Percentiles rank a stretch among this genome's conserved stretches.
Evolutionary conservation across 2,329 filamentous ascomycete genomes (phyloP).

Genomic region (Neofusicoccum ribis): DNA sequence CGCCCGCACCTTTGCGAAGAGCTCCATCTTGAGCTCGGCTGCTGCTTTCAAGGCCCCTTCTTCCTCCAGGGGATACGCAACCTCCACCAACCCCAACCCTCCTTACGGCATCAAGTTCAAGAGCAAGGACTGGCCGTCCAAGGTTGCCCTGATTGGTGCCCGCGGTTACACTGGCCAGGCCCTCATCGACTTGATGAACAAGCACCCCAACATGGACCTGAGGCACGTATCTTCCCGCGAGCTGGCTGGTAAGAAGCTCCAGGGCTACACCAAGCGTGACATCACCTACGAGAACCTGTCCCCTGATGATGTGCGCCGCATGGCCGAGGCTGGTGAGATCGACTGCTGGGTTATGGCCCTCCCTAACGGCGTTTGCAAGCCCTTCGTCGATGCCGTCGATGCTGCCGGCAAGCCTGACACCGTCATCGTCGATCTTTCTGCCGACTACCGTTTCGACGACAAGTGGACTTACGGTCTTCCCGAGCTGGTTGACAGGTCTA

Average conservation of each 20-base stretch:
- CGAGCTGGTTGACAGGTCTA: slow-evolving; percentile 74
- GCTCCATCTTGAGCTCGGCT: neutral
- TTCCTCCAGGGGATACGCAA: slow-evolving; percentile 55
- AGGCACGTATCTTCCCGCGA: slow-evolving; percentile 92
- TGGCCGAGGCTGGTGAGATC: slow-evolving; percentile 81
- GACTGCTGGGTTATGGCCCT: slow-evolving; percentile 98
- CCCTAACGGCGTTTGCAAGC: slow-evolving; percentile 91
- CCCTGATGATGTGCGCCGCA: slow-evolving; percentile 79
- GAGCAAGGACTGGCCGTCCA: slow-evolving; percentile 75
- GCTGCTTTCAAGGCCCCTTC: slow-evolving; percentile 3
- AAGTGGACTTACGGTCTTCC: slow-evolving; percentile 89
- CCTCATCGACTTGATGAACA: slow-evolving; percentile 81
- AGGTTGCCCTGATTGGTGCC: slow-evolving; percentile 84
- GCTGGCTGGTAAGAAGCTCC: slow-evolving; percentile 78
- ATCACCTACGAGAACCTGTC: slow-evolving; percentile 90
- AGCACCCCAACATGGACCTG: slow-evolving; percentile 87
- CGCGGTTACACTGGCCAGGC: slow-evolving; percentile 94
- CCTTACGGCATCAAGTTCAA: slow-evolving; percentile 86
- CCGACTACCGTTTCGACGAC: slow-evolving; percentile 87
- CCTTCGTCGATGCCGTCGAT: slow-evolving; percentile 86
- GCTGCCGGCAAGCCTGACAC: slow-evolving; percentile 65
- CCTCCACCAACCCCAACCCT: slow-evolving; percentile 82
- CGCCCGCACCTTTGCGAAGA: slow-evolving; percentile 31
- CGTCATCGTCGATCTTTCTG: slow-evolving; percentile 90
- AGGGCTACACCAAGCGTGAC: slow-evolving; percentile 87